Conservation (phyloP, 345 rosid genomes). For the Populus deltoides region DNA sequence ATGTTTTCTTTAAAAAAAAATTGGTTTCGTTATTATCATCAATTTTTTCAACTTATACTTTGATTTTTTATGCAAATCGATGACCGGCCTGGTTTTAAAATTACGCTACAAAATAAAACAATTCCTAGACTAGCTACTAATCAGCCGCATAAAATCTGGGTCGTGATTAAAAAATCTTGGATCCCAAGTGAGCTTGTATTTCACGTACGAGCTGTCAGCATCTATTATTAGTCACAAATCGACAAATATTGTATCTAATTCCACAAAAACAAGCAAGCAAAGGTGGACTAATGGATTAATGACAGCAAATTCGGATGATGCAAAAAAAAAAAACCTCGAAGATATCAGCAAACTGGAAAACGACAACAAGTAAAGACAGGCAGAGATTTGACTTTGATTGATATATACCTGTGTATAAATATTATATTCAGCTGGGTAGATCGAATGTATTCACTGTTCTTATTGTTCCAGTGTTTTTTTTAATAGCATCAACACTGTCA, state of each 20-base stretch:
- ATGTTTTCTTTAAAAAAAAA: no score
- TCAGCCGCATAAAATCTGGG: neutral
- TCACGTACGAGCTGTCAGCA: neutral
- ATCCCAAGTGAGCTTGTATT: neutral
- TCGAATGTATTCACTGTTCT: no score
- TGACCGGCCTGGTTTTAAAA: no score
- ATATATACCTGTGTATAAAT: neutral
- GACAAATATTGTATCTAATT: neutral
- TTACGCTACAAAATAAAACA: no score
- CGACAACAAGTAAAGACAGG: neutral
- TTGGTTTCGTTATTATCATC: accelerated
- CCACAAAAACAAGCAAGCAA: neutral
- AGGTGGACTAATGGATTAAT: neutral
- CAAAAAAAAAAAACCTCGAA: neutral
- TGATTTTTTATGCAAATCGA: no score
- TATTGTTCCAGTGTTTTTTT: no score
- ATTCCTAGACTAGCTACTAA: no score
- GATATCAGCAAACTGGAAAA: neutral
- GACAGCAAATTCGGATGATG: neutral
- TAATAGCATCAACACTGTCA: no score
- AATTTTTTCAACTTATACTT: no score
- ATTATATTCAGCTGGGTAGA: neutral
- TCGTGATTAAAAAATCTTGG: neutral
- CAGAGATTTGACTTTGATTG: neutral
- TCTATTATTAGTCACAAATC: neutral